Base-by-base conservation (phyloP, 164 flowering plant species). In the Magnolia sinica region DNA sequence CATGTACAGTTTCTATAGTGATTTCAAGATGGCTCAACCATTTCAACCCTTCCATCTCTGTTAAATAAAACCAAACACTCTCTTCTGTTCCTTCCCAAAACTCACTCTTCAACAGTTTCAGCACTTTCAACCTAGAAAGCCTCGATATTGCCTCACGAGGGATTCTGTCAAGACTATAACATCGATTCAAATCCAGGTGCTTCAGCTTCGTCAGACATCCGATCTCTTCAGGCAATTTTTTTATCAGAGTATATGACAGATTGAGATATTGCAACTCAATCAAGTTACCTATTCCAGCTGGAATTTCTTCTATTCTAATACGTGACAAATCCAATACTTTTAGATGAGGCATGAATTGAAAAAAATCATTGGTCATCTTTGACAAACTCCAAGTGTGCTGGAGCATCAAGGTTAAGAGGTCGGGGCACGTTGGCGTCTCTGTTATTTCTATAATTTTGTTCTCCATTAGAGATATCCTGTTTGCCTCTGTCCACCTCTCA, bases 341-440 rank as follows among this genome's bases (percentile, higher is more conserved):
- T 9, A 79, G 61, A 37, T n/a, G 19, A n/a, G 61, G 76, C 81
- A 79, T 74, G 20, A 18, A 64, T 10, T 64, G 3, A 23, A 79
- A 79, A 24, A 79, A 79, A 3, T 49, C 24, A 8, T 64, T 68
- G 1, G 65, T 20, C 22, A 75, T n/a, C 9, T 10, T 70, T 27
- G 20, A 8, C 52, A 79, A 19, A 50, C 55, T 14, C 8, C 0
- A 4, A 64, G 75, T 79, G 19, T 11, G 1, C 18, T 22, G 70
- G 49, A 80, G 77, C 59, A 80, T 18, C 68, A 77, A 58, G n/a
- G 82, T 80, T 22, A 11, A 14, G 19, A 80, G 66, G 65, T 77
- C 77, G 13, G 82, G 71, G 79, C 82, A 76, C 4, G 20, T 11
- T 1, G 82, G 79, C 1, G 7, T 29, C 11, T 27, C 72, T 1